A percentile compares a stretch with the other conserved stretches of the same genome.
Evolutionary conservation across 371 early-diverging fungal genomes (phyloP).

Genomic region (Apophysomyces sp.): DNA sequence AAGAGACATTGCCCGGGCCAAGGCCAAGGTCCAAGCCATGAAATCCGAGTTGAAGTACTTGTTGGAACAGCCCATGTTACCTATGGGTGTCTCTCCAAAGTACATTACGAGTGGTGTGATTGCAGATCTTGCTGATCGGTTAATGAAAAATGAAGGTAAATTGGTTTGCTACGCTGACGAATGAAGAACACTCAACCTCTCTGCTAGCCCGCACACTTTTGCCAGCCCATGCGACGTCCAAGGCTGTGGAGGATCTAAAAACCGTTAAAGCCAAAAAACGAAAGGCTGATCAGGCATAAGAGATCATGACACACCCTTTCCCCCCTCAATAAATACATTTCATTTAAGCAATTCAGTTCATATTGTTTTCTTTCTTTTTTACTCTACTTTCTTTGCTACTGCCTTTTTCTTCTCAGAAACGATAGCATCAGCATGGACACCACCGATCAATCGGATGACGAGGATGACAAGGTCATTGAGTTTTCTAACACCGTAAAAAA

Average conservation of each 20-base stretch:
- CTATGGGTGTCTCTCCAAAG: constrained; percentile 68
- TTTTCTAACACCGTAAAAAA: constrained; percentile 48
- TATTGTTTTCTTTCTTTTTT: background rate
- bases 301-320: background rate
- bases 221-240: constrained; percentile 15
- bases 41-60: constrained; percentile 59
- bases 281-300: background rate
- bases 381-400: background rate
- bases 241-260: constrained; percentile 12
- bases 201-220: background rate
- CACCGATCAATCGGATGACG: constrained; percentile 33
- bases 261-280: background rate
- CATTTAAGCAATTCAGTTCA: background rate
- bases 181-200: too few relatives aligned
- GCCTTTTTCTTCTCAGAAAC: constrained; percentile 32
- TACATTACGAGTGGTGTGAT: constrained; percentile 76
- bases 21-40: constrained; percentile 51
- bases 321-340: background rate
- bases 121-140: constrained; percentile 61
- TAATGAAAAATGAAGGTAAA: constrained; percentile 48
- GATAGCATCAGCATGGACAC: constrained; percentile 42
- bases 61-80: constrained; percentile 65
- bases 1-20: constrained; percentile 22
- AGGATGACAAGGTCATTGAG: constrained; percentile 36
- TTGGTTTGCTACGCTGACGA: too few relatives aligned